phyloP scores from a whole-genome alignment of 2,329 filamentous ascomycete genomes.

The Xylariomycetidae sp. region DNA sequence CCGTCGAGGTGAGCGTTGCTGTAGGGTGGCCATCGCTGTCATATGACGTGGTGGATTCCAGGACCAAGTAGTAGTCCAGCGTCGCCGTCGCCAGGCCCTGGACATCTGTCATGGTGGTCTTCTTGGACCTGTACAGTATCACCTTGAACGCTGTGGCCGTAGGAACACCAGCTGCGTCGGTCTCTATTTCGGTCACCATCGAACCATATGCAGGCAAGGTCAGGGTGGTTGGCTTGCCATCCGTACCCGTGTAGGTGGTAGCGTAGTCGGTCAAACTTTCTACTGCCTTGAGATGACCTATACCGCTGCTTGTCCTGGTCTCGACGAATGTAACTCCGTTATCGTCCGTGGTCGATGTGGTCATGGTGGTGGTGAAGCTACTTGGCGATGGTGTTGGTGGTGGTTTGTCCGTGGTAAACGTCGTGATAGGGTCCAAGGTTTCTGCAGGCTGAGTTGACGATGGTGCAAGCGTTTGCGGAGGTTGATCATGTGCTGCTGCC shows the following conservation, averaged over 20 bases:
- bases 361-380: no score
- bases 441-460: no score
- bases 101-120: conserved; percentile 14
- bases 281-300: no score
- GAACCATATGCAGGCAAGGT: conserved; percentile 7
- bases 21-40: conserved; percentile 12
- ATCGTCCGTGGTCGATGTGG: no score
- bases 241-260: conserved; percentile 5
- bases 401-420: no score
- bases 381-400: no score
- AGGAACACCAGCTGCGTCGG: conserved; percentile 12
- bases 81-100: conserved; percentile 18
- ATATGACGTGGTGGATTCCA: conserved; percentile 7
- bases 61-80: conserved; percentile 12
- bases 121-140: conserved; percentile 3
- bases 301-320: no score
- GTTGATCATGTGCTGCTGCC: no score
- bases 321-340: no score
- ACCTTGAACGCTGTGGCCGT: conserved; percentile 8
- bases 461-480: no score
- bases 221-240: conserved; percentile 12
- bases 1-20: conserved; percentile 9
- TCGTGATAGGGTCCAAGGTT: no score
- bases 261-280: conserved; percentile 2
- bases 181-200: conserved; percentile 1